These are phyloP conservation scores for Boletus bicolor DNA, from an alignment of 768 basidiomycete genomes.

Conservation along the genomic window DNA sequence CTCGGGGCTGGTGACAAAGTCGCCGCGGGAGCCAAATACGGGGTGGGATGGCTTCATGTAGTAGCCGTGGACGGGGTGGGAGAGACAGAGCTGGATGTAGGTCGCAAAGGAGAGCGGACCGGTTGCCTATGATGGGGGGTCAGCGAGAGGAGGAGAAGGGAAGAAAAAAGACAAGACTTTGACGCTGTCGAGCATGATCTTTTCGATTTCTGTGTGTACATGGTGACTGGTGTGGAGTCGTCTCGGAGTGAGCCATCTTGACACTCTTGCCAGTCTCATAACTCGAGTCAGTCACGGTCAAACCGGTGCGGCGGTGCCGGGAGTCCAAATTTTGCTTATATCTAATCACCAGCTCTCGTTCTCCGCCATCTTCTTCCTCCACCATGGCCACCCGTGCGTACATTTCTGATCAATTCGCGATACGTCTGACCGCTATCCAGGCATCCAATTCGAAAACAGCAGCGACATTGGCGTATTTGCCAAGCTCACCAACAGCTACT, in stretches of 20 bases:
- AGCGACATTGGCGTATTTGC: slow-evolving; percentile 96
- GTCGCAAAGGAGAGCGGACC: slow-evolving; percentile 86
- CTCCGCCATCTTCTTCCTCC: neutral
- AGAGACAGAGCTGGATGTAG: slow-evolving; percentile 90
- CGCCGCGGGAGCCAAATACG: slow-evolving; percentile 84
- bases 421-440: slow-evolving; percentile 36
- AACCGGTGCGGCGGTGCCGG: no score
- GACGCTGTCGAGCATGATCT: slow-evolving; percentile 66
- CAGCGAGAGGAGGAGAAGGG: neutral
- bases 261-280: no score
- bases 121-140: slow-evolving; percentile 53
- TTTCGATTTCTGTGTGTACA: slow-evolving; percentile 49
- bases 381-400: slow-evolving; percentile 68
- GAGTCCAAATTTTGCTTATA: no score
- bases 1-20: slow-evolving; percentile 96
- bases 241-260: neutral
- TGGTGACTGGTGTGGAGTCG: slow-evolving; percentile 6
- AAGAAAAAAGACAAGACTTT: slow-evolving; percentile 42
- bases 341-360: no score
- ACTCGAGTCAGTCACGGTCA: no score
- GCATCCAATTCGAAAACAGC: slow-evolving; percentile 91
- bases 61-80: slow-evolving; percentile 89
- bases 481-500: slow-evolving; percentile 98
- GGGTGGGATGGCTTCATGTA: slow-evolving; percentile 74
- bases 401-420: neutral